These are phyloP conservation scores for Suillus cothurnatus DNA, from an alignment of 768 basidiomycete species.

Conservation along the genomic window DNA sequence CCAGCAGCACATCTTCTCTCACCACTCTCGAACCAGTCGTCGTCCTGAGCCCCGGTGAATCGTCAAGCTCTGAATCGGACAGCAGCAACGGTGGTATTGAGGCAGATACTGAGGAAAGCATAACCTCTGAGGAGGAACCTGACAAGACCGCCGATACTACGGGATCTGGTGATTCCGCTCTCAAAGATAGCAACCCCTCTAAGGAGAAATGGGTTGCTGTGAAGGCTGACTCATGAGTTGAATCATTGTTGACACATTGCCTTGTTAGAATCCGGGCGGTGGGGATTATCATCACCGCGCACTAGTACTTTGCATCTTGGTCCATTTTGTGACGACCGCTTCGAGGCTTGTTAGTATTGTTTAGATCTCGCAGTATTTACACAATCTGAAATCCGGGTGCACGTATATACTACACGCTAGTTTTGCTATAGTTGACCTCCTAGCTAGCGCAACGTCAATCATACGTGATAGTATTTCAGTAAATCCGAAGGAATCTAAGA, in stretches of 20 bases:
- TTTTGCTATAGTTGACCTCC: neutral
- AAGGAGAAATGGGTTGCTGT: conserved; percentile 82
- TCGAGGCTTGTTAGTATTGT: conserved; percentile 22
- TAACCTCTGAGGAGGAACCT: conserved; percentile 70
- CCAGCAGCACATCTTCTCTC: conserved; percentile 14
- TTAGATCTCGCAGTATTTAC: conserved; percentile 24
- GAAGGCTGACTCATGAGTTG: conserved; percentile 45
- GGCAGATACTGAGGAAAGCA: conserved; percentile 75
- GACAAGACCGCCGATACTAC: conserved; percentile 41
- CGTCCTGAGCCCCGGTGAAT: conserved; percentile 32
- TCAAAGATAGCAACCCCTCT: conserved; percentile 30
- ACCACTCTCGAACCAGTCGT: conserved; percentile 19
- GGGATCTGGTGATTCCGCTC: conserved; percentile 12
- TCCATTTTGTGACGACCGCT: conserved; percentile 20
- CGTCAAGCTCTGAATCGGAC: conserved; percentile 62
- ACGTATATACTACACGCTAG: neutral
- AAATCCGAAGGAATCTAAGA: neutral
- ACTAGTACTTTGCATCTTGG: conserved; percentile 16
- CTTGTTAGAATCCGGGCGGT: conserved; percentile 1
- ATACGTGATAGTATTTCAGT: neutral
- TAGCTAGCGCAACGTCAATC: neutral
- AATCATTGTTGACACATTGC: neutral
- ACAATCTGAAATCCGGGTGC: conserved; percentile 2
- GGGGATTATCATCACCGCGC: neutral
- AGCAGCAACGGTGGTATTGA: conserved; percentile 61